Conservation (phyloP, 2,329 filamentous ascomycete species). For the Bipolaris bicolor region DNA sequence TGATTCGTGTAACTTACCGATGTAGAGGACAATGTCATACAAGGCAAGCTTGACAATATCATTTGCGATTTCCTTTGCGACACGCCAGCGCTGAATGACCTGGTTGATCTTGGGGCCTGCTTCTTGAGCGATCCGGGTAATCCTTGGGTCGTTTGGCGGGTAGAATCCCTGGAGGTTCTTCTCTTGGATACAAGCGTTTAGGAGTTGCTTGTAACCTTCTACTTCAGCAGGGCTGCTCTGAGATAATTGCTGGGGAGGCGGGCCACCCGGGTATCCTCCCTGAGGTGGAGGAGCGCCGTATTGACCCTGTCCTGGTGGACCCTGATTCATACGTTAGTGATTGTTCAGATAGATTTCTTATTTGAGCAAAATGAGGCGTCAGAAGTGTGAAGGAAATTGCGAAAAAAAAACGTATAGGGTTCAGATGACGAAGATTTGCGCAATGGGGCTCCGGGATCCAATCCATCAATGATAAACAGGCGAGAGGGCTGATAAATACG, state of each 20-base stretch:
- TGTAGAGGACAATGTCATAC: slow-evolving; percentile 68
- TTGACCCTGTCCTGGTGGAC: slow-evolving; percentile 42
- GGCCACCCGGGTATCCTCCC: slow-evolving; percentile 42
- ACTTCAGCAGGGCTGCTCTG: slow-evolving; percentile 58
- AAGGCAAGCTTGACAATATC: slow-evolving; percentile 68
- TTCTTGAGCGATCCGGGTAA: slow-evolving; percentile 59
- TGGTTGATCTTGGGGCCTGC: slow-evolving; percentile 60
- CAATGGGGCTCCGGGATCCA: background rate
- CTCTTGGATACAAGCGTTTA: slow-evolving; percentile 64
- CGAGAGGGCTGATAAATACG: slow-evolving; percentile 14
- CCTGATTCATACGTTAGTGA: slow-evolving; percentile 29
- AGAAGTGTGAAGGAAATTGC: background rate
- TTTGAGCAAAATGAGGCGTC: slow-evolving; percentile 11
- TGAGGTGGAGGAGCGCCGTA: slow-evolving; percentile 40
- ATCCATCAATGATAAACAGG: background rate
- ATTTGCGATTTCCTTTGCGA: slow-evolving; percentile 65
- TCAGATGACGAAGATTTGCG: background rate
- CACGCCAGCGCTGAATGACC: slow-evolving; percentile 62
- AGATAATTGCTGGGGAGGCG: slow-evolving; percentile 44
- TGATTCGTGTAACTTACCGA: slow-evolving; percentile 45
- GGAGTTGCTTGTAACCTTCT: slow-evolving; percentile 62
- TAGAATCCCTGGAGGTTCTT: slow-evolving; percentile 66
- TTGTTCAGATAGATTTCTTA: background rate
- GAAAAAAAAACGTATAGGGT: background rate
- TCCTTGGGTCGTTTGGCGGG: slow-evolving; percentile 58